Base-by-base conservation (phyloP, 257 asterid species). In the Asclepias syriaca region DNA sequence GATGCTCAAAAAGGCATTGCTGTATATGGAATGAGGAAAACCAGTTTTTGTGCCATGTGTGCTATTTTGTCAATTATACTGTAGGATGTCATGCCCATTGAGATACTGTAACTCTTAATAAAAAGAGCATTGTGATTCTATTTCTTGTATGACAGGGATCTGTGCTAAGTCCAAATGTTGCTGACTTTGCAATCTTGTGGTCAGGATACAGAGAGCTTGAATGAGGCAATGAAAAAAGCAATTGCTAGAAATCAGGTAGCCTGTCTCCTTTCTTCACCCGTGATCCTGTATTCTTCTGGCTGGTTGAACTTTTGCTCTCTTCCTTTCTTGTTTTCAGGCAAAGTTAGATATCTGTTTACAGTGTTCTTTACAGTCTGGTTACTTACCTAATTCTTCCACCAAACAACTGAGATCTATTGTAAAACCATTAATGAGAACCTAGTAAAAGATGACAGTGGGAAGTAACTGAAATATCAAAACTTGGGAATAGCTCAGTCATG, bases 201-300 rank as follows among this genome's bases (percentile, higher is more conserved):
- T 76, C 85, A 91, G 98, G 96, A 91, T 72, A 75, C 96, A 21
- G 88, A 85, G 69, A 87, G 83, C 77, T 84, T 93, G 78, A 80
- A 76, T 81, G 92, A 89, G 63, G 87, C 83, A 34, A 75, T 91
- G 94, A 80, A 77, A 77, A 88, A 84, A 73, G 96, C 94, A 68
- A 87, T 93, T 68, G 82, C 88, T 73, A 86, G 86, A 83, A 82
- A 87, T 54, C 85, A 89, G 97, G 98, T 93, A 85, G 77, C 48
- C 63, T 24, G n/a, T 67, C 55, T 39, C 66, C 54, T 32, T 69
- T 66, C 54, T 61, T 46, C 70, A 37, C 57, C 59, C 9, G 3
- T 32, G 22, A 39, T 48, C 21, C 69, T 73, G 13, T 76, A 53
- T 22, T 34, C 54, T 29, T 72, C 40, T 46, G 50, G 68, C 54